Conservation (phyloP, 2,329 filamentous ascomycete species). For the Cladosporium sp. region DNA sequence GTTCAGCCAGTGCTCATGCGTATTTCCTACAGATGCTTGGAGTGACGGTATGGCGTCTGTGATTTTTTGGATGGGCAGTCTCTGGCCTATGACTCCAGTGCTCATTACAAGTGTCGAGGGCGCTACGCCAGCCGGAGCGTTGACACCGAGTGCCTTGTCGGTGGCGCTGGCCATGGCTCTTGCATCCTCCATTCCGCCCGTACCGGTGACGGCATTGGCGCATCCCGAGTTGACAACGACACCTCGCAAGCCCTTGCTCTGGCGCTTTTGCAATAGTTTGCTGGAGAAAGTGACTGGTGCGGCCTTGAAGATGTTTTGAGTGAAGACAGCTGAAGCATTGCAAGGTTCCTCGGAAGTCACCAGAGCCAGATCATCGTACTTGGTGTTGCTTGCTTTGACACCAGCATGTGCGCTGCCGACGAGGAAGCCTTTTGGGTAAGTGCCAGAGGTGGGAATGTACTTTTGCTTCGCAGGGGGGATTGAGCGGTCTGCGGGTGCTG, state of each 20-base stretch:
- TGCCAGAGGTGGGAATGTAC: slow-evolving; percentile 79
- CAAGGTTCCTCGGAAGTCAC: slow-evolving; percentile 83
- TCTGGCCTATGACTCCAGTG: slow-evolving; percentile 94
- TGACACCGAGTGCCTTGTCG: slow-evolving; percentile 45
- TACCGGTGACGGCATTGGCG: slow-evolving; percentile 93
- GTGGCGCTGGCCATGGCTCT: slow-evolving; percentile 74
- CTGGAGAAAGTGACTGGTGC: slow-evolving; percentile 86
- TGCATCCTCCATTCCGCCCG: slow-evolving; percentile 83
- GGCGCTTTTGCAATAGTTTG: slow-evolving; percentile 56
- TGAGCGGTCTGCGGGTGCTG: slow-evolving; percentile 52
- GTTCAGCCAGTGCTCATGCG: slow-evolving; percentile 80
- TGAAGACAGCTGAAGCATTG: slow-evolving; percentile 87
- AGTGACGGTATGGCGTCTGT: slow-evolving; percentile 73
- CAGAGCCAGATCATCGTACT: slow-evolving; percentile 84
- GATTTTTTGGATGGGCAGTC: slow-evolving; percentile 88
- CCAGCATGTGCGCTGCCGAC: slow-evolving; percentile 86
- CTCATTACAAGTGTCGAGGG: slow-evolving; percentile 89
- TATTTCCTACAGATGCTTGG: slow-evolving; percentile 63
- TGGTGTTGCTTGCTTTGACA: slow-evolving; percentile 88
- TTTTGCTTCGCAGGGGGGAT: slow-evolving; percentile 80
- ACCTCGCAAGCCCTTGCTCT: slow-evolving; percentile 66
- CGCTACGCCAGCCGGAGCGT: slow-evolving; percentile 40
- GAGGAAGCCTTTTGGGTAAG: slow-evolving; percentile 84
- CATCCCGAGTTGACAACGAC: slow-evolving; percentile 94
- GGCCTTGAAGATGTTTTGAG: slow-evolving; percentile 96